Evolutionary conservation across 2,329 filamentous ascomycete genomes (phyloP), one percentile per base, ranked within the genome.

Genomic region (Curvularia lunata): DNA sequence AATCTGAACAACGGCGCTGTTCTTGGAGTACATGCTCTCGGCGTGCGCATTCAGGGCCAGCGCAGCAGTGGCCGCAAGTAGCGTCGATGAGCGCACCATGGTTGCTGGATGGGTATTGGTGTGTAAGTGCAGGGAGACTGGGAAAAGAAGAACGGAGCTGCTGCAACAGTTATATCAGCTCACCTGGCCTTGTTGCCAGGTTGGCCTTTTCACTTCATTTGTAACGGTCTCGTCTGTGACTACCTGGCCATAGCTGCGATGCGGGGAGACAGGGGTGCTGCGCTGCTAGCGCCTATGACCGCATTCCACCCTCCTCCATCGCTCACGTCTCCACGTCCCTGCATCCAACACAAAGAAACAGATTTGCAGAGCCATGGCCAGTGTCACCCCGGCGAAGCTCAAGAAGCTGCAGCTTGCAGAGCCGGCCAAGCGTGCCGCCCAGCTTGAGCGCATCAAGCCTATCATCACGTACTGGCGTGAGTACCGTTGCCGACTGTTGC

Each of bases 381-480:
- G 85, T 69, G 81, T 82, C 54, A 81, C 94, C 55, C 92, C 92
- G 16, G 82, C 85, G 32, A 86, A 86, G 71, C 84, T 99, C 70
- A 92, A 90, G 80, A 82, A 88, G 55, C 88, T 91, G 58, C 92
- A 97, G 75, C 87, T 97, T 72, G 88, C 87, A 65, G 91, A 92
- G 59, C 97, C 96, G 77, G 88, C 93, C 61, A 85, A 88, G 53
- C 88, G 94, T 71, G 94, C 92, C 32, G 85, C 86, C 34, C 94
- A 99, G 80, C 85, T 99, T 48, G 90, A 94, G 75, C 74, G 85
- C 58, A 86, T 88, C 72, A 95, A 94, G 78, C 95, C 95, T 8
- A 91, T 95, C 58, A 85, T 98, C 66, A 85, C 93, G 62, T 99
- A 98, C 78, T 98, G 94, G 92, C 95, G 94, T 96, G 84, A 73